Base-by-base conservation (phyloP, 768 basidiomycete species). In the Flagelloscypha sp. region DNA sequence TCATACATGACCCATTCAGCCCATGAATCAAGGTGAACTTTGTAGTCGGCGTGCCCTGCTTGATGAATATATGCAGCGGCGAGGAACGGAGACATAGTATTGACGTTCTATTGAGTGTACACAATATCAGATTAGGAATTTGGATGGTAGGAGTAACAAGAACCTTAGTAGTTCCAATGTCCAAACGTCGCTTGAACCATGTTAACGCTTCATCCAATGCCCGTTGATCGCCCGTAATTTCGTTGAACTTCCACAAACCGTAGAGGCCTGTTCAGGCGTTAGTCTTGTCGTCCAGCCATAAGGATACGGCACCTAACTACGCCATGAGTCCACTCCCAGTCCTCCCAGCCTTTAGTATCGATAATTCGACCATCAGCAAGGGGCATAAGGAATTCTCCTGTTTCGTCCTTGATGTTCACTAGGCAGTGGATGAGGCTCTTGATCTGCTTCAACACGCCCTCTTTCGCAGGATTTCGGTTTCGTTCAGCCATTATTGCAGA, bases 291-390 rank as follows among this genome's bases (percentile, higher is more conserved):
- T n/a, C n/a, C n/a, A n/a, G n/a, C n/a, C n/a, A n/a, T n/a, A n/a
- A n/a, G n/a, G n/a, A 32, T 2, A 2, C 19, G 9, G 24, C 35
- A n/a, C n/a, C 10, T 36, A 63, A 64, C 65, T 42, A 67, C 54
- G 33, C 66, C 65, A 44, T 68, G 65, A 7, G 65, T 68, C 64
- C 63, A 66, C 59, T 74, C 70, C 72, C 73, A 76, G 36, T 72
- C 70, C 36, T 70, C 61, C 71, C 72, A 75, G 6, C 68, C 68
- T 42, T 76, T 76, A 1, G 73, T 75, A 42, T 76, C 72, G 27
- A 75, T 70, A 24, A 68, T 49, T 18, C 69, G 59, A 4, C 71
- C 72, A 49, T 74, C 69, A 10, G 55, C 53, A n/a, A 72, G 50
- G 9, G 58, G 54, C 49, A 72, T 46, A 13, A 76, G 48, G 51